These are phyloP conservation scores for Ustilago curta DNA, from an alignment of 1,284 basidiomycete species.

Conservation along the genomic window DNA sequence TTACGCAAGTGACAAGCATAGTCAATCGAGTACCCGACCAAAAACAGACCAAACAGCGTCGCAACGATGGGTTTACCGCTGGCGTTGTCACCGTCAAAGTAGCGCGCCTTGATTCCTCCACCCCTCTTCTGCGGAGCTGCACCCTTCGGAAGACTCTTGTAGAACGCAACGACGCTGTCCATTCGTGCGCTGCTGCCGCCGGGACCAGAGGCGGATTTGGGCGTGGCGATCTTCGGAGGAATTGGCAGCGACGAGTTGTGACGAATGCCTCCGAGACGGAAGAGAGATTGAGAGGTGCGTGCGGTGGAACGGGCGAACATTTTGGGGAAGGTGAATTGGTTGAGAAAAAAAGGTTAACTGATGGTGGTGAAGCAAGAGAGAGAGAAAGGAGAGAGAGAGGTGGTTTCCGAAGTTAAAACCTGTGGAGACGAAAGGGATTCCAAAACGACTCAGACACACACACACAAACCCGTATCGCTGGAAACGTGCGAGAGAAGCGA, in stretches of 20 bases:
- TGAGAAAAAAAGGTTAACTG: background rate
- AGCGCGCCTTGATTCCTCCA: constrained; percentile 81
- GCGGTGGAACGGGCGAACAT: constrained; percentile 44
- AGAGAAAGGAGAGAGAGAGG: background rate
- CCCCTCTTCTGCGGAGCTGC: constrained; percentile 75
- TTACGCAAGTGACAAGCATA: constrained; percentile 61
- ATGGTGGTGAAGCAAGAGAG: constrained; percentile 1
- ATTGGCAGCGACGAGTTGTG: constrained; percentile 73
- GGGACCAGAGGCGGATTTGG: constrained; percentile 82
- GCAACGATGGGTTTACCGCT: constrained; percentile 79
- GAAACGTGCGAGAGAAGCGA: too few species aligned
- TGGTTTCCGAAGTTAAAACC: too few species aligned
- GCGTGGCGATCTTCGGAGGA: constrained; percentile 94
- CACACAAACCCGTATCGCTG: too few species aligned
- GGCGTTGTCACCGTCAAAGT: constrained; percentile 87
- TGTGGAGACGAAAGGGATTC: too few species aligned
- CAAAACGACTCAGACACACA: too few species aligned
- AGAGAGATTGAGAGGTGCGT: constrained; percentile 3
- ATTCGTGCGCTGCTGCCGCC: constrained; percentile 84
- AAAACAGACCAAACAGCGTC: constrained; percentile 81
- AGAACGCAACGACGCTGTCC: constrained; percentile 87
- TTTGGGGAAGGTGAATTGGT: too few species aligned
- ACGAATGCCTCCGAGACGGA: constrained; percentile 39
- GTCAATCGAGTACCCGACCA: constrained; percentile 75
- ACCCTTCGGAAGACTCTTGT: constrained; percentile 85